Conservation (phyloP, 768 basidiomycete genomes). For the Pilatotrama ljubarskyi region DNA sequence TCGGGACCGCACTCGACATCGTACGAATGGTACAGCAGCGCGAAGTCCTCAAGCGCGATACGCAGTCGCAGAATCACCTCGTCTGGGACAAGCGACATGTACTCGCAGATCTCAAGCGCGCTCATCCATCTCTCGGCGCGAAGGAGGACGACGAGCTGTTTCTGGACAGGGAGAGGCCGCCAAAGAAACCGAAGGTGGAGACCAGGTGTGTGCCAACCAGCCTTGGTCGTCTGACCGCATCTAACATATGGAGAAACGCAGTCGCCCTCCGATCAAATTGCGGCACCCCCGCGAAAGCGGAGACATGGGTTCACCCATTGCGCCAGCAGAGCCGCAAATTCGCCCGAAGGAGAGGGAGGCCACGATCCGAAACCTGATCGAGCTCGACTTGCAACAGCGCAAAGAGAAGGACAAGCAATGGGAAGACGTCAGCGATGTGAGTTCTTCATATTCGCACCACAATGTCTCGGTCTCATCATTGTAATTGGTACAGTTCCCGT, state of each 20-base stretch:
- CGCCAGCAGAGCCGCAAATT: conserved; percentile 51
- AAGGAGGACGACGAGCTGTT: conserved; percentile 73
- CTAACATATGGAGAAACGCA: conserved; percentile 15
- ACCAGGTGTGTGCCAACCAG: conserved; percentile 28
- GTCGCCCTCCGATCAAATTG: conserved; percentile 55
- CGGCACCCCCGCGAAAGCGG: conserved; percentile 45
- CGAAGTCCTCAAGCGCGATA: conserved; percentile 74
- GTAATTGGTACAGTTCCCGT: conserved; percentile 63
- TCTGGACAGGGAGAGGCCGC: conserved; percentile 67
- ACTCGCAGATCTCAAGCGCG: conserved; percentile 78
- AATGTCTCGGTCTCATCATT: conserved; percentile 1
- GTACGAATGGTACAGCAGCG: conserved; percentile 68
- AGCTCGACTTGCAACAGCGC: conserved; percentile 53
- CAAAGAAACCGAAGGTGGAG: conserved; percentile 54
- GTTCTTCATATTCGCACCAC: conserved; percentile 22
- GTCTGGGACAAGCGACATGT: conserved; percentile 81
- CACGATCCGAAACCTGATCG: conserved; percentile 61
- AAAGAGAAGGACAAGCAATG: conserved; percentile 78
- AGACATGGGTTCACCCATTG: conserved; percentile 39
- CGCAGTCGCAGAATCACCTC: conserved; percentile 53
- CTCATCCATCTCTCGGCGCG: conserved; percentile 58
- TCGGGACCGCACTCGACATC: conserved; percentile 70
- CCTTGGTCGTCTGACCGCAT: too few relatives aligned
- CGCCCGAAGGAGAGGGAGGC: conserved; percentile 67
- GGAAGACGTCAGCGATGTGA: conserved; percentile 86